Conservation (phyloP, 306 rosid genomes). For the Cyamopsis tetragonoloba region DNA sequence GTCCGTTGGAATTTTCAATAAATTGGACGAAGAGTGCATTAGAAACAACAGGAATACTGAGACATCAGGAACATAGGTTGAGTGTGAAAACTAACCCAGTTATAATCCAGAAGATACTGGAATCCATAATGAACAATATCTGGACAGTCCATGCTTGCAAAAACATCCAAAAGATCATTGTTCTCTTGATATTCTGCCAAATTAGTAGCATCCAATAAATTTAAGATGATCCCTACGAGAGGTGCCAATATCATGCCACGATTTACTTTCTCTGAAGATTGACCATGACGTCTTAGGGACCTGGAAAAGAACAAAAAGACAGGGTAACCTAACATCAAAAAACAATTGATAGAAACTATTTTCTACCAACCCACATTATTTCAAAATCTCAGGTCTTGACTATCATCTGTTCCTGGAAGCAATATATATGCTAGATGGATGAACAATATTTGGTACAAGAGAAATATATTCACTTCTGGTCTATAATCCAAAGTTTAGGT, state of each 20-base stretch:
- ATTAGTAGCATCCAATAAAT: constrained; percentile 70
- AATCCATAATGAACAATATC: constrained; percentile 75
- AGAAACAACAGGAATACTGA: neutral
- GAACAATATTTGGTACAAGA: neutral
- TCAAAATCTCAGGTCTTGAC: constrained; percentile 4
- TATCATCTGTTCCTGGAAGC: neutral
- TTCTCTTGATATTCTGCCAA: constrained; percentile 47
- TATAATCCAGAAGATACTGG: constrained; percentile 79
- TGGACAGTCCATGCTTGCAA: constrained; percentile 92
- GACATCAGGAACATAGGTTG: constrained; percentile 8
- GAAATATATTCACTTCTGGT: neutral
- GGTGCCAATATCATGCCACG: constrained; percentile 96
- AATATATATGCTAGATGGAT: neutral
- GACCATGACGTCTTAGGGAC: constrained; percentile 75
- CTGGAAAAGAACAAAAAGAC: constrained; percentile 34
- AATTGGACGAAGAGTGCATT: neutral
- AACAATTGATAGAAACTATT: neutral
- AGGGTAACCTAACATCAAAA: constrained; percentile 1
- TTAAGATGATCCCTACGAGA: constrained; percentile 79
- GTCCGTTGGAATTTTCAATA: neutral
- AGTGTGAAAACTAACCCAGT: constrained; percentile 67
- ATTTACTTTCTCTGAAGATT: constrained; percentile 75
- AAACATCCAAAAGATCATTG: constrained; percentile 73
- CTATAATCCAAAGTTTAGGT: neutral
- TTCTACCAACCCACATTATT: neutral